Conservation (phyloP, 139 green algal species). For the Volvox reticuliferus region DNA sequence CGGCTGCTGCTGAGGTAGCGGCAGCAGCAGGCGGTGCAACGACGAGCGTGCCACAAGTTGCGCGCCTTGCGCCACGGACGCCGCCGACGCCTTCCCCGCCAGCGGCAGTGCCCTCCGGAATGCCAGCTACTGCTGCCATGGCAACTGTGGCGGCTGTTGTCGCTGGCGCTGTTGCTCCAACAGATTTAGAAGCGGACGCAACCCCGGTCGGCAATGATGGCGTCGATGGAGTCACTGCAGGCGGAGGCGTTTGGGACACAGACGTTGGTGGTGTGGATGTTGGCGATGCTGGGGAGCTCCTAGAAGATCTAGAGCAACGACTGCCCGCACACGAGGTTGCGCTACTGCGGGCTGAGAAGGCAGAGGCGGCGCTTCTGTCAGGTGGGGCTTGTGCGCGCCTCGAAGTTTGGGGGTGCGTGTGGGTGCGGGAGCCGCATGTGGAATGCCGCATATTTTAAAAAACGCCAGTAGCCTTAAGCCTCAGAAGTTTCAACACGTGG, state of each 20-base stretch:
- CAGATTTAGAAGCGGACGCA: neutral
- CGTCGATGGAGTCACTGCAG: neutral
- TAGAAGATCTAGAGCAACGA: too few species aligned
- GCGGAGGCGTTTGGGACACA: neutral
- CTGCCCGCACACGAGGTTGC: neutral
- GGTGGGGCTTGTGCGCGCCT: neutral
- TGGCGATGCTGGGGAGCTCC: neutral
- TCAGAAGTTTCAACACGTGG: too few species aligned
- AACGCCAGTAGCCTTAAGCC: too few species aligned
- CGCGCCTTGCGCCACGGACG: neutral
- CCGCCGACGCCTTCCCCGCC: neutral
- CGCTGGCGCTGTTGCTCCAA: neutral
- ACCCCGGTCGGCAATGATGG: neutral
- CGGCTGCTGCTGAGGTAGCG: neutral
- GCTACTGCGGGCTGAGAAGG: slow-evolving; percentile 24
- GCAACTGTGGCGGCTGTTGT: neutral
- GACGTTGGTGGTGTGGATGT: neutral
- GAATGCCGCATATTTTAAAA: too few species aligned
- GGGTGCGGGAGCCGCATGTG: too few species aligned
- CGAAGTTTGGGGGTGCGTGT: too few species aligned
- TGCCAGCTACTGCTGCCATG: neutral
- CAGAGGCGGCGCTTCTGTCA: slow-evolving; percentile 29
- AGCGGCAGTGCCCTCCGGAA: neutral
- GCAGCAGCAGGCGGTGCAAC: neutral
- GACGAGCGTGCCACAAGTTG: too few species aligned